Base-by-base conservation (phyloP, 2,329 filamentous ascomycete species). In the Fusarium verticillioides region DNA sequence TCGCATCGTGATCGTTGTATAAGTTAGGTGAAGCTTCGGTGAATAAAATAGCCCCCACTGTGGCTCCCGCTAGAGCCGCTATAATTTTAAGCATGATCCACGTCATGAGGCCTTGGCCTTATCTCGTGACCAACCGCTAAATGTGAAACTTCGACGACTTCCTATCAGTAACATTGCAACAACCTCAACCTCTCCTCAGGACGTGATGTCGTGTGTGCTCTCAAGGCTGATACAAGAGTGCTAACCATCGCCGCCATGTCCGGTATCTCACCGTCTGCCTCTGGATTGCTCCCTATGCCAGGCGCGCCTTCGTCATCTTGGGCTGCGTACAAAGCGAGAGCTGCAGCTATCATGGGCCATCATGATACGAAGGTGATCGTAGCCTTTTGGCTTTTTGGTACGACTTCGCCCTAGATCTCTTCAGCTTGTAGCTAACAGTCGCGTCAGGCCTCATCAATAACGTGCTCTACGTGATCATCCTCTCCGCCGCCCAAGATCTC, bases 331-430 rank as follows among this genome's bases (percentile, higher is more conserved):
- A 86, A 87, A 66, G 90, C 91, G 32, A 90, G 93, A 40, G 78
- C 96, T 32, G 85, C 83, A 56, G 84, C 87, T 26, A 77, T 93
- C 50, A 90, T 96, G 63, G 87, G 87, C 36, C 91, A 91, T 65
- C 88, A 91, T 53, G 91, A 97, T 78, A 87, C 88, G 3, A 86
- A 91, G 57, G 93, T 97, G 21, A 87, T 94, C 63, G 79, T 91
- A 57, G 94, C 96, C 34, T 98, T 98, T 79, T 98, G 95, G 95
- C 87, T 98, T 5, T 97, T 98, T 79, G 96, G 96, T 98, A 59
- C 12, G 63, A n/a, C 8, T 9, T 2, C 4, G 1, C 10, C 49
- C n/a, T 4, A 11, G 26, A 10, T 26, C 0, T 52, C 30, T 4
- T 50, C 30, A 2, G 0, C 16, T 15, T 26, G 12, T 36, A 11